Conservation (phyloP, 1,284 basidiomycete genomes). For the Boletus smithii region DNA sequence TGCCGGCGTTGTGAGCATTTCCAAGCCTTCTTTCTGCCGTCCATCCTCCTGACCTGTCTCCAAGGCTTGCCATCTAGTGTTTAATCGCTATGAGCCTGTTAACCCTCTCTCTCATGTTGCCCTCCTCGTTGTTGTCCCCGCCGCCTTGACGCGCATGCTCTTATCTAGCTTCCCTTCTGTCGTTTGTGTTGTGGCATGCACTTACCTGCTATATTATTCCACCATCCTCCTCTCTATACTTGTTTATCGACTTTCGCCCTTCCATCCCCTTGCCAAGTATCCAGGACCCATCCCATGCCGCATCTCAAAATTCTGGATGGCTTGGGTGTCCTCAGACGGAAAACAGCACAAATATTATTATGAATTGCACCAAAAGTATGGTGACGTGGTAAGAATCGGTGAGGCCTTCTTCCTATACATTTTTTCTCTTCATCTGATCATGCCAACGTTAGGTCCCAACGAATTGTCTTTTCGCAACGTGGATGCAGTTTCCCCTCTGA, state of each 20-base stretch:
- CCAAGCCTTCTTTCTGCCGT: not conserved
- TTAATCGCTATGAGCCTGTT: conserved; percentile 34
- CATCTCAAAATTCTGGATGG: conserved; percentile 38
- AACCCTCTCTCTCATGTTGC: conserved; percentile 25
- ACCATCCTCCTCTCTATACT: conserved; percentile 31
- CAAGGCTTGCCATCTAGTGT: conserved; percentile 32
- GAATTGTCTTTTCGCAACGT: conserved; percentile 47
- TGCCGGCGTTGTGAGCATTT: conserved; percentile 25
- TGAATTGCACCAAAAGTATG: conserved; percentile 32
- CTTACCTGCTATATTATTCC: conserved; percentile 29
- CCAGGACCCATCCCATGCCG: conserved; percentile 35
- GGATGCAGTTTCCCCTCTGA: conserved; percentile 41
- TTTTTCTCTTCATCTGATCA: conserved; percentile 1
- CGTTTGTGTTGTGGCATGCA: conserved; percentile 14
- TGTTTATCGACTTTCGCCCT: conserved; percentile 36
- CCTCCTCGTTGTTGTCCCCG: conserved; percentile 26
- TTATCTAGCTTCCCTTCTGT: conserved; percentile 14
- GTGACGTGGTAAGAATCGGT: conserved; percentile 39
- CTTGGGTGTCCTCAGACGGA: conserved; percentile 31
- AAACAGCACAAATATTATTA: conserved; percentile 37
- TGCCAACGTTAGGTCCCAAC: conserved; percentile 46
- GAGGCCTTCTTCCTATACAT: not conserved
- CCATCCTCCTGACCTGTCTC: conserved; percentile 13
- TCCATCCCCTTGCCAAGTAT: conserved; percentile 34
- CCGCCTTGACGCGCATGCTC: conserved; percentile 17